A percentile compares a stretch with the other conserved stretches of the same genome.
Evolutionary conservation across 2,329 filamentous ascomycete species (phyloP).

Genomic region (Venturiaceae sp.): DNA sequence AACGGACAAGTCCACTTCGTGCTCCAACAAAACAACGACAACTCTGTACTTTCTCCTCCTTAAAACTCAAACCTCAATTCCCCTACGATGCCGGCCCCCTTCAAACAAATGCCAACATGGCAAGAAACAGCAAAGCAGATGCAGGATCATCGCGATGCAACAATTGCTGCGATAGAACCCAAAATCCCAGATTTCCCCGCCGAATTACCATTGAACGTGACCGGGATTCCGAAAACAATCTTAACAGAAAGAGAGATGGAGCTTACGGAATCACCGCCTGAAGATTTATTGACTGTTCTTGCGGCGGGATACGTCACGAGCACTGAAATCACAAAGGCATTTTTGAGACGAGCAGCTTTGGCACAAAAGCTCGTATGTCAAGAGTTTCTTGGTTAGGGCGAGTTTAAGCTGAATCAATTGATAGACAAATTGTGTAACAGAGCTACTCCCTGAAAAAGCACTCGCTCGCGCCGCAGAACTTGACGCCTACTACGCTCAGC

Average conservation of each 20-base stretch:
- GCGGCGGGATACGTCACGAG: slow-evolving; percentile 33
- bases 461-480: slow-evolving; percentile 28
- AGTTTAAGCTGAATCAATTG: neutral
- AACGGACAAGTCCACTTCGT: neutral
- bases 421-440: slow-evolving; percentile 37
- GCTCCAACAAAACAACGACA: neutral
- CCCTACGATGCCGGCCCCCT: slow-evolving; percentile 3
- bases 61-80: neutral
- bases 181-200: slow-evolving; percentile 25
- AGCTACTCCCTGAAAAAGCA: slow-evolving; percentile 27
- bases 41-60: neutral
- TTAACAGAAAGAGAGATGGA: slow-evolving; percentile 37
- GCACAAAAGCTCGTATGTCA: slow-evolving; percentile 36
- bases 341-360: slow-evolving; percentile 44
- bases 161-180: slow-evolving; percentile 32
- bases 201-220: slow-evolving; percentile 34
- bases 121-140: slow-evolving; percentile 36
- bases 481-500: slow-evolving; percentile 26
- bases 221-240: slow-evolving; percentile 33
- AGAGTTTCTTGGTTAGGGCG: neutral
- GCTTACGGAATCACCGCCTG: slow-evolving; percentile 41
- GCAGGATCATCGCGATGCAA: slow-evolving; percentile 36
- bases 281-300: slow-evolving; percentile 31
- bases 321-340: slow-evolving; percentile 39
- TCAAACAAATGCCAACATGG: slow-evolving; percentile 24